Percentiles rank a stretch among this genome's conserved stretches.
Evolutionary conservation across 768 basidiomycete species (phyloP).

Genomic region (Serendipita indica): DNA sequence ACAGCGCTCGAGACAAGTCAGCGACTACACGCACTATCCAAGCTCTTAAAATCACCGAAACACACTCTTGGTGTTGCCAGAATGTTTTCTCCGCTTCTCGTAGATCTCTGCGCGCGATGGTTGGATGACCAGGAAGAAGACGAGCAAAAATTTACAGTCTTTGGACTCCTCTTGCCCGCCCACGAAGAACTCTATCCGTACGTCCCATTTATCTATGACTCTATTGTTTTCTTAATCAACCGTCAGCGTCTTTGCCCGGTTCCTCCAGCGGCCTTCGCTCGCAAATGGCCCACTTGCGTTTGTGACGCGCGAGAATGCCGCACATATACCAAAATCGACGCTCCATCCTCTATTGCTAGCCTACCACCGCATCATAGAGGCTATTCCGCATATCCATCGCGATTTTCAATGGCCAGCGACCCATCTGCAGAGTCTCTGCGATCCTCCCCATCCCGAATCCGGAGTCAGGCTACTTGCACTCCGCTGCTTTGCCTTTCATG

Average conservation of each 20-base stretch:
- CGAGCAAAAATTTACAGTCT: slow-evolving; percentile 27
- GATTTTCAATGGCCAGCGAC: slow-evolving; percentile 44
- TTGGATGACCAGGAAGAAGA: slow-evolving; percentile 33
- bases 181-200: slow-evolving; percentile 24
- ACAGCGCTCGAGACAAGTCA: slow-evolving; percentile 14
- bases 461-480: slow-evolving; percentile 59
- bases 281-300: slow-evolving; percentile 41
- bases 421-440: slow-evolving; percentile 30
- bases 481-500: slow-evolving; percentile 60
- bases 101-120: slow-evolving; percentile 76
- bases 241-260: slow-evolving; percentile 40
- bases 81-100: slow-evolving; percentile 58
- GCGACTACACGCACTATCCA: slow-evolving; percentile 42
- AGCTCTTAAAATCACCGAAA: slow-evolving; percentile 42
- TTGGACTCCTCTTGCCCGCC: slow-evolving; percentile 19
- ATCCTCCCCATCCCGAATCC: slow-evolving; percentile 41
- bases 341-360: slow-evolving; percentile 60
- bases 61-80: slow-evolving; percentile 48
- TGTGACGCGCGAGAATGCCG: slow-evolving; percentile 20
- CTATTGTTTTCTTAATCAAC: slow-evolving; percentile 8
- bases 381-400: slow-evolving; percentile 52
- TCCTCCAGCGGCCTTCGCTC: slow-evolving; percentile 32
- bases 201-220: slow-evolving; percentile 47
- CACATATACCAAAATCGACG: slow-evolving; percentile 28
- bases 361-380: slow-evolving; percentile 65